Evolutionary conservation across 805 yeast genomes (phyloP), one percentile per base, ranked within the genome.

Genomic region (Torulaspora gathmanii): DNA sequence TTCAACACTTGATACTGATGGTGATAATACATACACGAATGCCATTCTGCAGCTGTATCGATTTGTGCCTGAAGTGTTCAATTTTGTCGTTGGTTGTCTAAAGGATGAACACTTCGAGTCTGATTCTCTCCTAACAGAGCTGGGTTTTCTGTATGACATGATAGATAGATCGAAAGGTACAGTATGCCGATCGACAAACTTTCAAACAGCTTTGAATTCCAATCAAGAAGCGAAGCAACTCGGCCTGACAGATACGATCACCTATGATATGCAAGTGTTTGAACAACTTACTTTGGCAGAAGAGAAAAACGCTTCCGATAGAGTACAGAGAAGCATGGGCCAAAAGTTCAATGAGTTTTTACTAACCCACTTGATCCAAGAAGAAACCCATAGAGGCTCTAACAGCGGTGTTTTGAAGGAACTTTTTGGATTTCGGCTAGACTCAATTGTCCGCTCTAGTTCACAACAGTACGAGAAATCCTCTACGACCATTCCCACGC

Each of bases 61-160:
- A 36, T 86, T 82, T 68, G 78, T 79, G 17, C 86, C 96, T 0
- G 77, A 80, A 7, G 58, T 93, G 20, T 86, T 79, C 67, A 85
- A 86, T 55, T 71, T 77, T 50, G 73, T 83, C 1, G 71, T 82
- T 4, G 69, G 72, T 4, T 74, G 78, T 17, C 65, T 88, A 23
- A 74, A 82, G 3, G 67, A 72, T 35, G 82, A 79, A 50, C 72
- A 73, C 33, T 70, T 79, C 23, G 56, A 57, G n/a, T 58, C 63
- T 6, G 61, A 58, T 37, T 79, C 85, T 2, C 61, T 90, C 3
- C 65, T 89, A 22, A 80, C 86, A 39, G 97, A 93, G 60, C 68
- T 90, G 37, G 99, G 96, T 0, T 87, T 88, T 51, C 68, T 95
- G 11, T 87, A 80, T 65, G 98, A 95, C 58, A 91, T 93, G 99